Base-by-base conservation (phyloP, 2,329 filamentous ascomycete genomes). In the Fusarium sp. region DNA sequence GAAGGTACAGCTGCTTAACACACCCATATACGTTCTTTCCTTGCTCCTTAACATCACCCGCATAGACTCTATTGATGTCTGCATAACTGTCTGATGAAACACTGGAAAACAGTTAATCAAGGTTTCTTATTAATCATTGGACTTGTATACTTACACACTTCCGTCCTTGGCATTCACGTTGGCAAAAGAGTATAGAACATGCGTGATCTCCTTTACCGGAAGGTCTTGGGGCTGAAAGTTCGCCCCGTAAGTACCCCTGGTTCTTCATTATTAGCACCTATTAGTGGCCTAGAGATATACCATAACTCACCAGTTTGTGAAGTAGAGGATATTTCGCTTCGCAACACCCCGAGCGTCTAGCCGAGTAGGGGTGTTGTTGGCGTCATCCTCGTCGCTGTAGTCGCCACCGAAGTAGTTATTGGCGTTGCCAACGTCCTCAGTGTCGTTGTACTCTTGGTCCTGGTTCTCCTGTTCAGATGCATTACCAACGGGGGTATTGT, bases 1-100 rank as follows among this genome's bases (percentile, higher is more conserved):
- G 84, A 2, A 92, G 78, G 76, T 86, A 92, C 2, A 96, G 81
- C 75, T 95, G 92, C 79, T 94, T 94, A 66, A 93, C 78, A 74
- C 88, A 91, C 40, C 93, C 93, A 73, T 93, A 94, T 50, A 89
- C 87, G 74, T 95, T 93, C 60, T 81, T 87, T 6, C 87, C 81
- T 8, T 30, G 27, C 27, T 88, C 85, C 83, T 83, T 87, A 2
- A 87, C 68, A 75, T 95, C 92, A 14, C 78, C 81, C 0, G 87
- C 78, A 71, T 92, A 94, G 73, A 88, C 90, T 73, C 91, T 92
- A 53, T 93, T 82, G 0, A 82, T 67, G 61, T 94, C 79, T 4
- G 77, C 85, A 81, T 53, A 75, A 0, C 62, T 23, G 7, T 80
- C 78, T 1, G 70, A 73, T 4, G 77, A 73, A n/a, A 15, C 2